Conservation (phyloP, 2,329 filamentous ascomycete species). For the Colletotrichum endophyticum region DNA sequence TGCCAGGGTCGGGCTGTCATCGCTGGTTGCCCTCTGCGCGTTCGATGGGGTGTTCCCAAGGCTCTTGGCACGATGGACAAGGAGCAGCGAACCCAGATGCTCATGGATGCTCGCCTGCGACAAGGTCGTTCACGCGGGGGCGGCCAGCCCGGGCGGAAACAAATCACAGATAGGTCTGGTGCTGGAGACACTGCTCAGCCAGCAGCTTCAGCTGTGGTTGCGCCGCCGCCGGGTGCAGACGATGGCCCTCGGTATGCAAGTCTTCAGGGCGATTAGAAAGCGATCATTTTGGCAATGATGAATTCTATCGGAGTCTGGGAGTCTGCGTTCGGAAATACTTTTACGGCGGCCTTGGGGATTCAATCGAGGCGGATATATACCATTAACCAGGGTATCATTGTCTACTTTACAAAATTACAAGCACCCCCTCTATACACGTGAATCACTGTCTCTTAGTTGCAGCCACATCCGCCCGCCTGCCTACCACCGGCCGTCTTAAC, state of each 20-base stretch:
- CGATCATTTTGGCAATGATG: not conserved
- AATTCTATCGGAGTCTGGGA: constrained; percentile 3
- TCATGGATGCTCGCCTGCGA: constrained; percentile 69
- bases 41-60: constrained; percentile 93
- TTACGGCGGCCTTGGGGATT: not conserved
- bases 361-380: not conserved
- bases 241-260: constrained; percentile 83
- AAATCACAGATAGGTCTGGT: not conserved
- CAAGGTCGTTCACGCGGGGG: constrained; percentile 33
- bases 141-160: constrained; percentile 18
- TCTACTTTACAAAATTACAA: constrained; percentile 12
- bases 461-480: constrained; percentile 36
- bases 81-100: constrained; percentile 81
- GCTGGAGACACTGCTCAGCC: not conserved
- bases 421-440: not conserved
- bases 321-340: not conserved
- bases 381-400: constrained; percentile 18
- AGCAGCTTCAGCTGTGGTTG: constrained; percentile 58
- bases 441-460: constrained; percentile 30
- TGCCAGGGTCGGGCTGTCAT: constrained; percentile 90
- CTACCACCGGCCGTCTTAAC: constrained; percentile 66
- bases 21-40: constrained; percentile 85
- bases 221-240: constrained; percentile 74
- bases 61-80: constrained; percentile 90
- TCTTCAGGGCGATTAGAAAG: constrained; percentile 74